These are phyloP conservation scores for Arbutus unedo DNA, from an alignment of 148 eudicot genomes.

Conservation along the genomic window DNA sequence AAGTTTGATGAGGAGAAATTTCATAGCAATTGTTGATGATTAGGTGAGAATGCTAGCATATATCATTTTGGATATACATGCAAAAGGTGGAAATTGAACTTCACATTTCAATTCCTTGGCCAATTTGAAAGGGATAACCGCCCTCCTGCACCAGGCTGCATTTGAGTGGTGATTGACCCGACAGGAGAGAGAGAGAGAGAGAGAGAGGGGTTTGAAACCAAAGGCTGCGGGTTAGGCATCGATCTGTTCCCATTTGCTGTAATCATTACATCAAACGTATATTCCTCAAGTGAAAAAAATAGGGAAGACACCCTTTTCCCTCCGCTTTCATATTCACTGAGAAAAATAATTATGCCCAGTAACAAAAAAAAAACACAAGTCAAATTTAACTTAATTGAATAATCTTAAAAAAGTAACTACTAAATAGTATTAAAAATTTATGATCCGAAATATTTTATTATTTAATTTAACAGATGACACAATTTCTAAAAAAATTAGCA, in stretches of 20 bases:
- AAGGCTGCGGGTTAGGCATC: neutral
- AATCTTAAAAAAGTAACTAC: too few species aligned
- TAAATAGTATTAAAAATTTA: too few species aligned
- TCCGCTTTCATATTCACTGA: too few species aligned
- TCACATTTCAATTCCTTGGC: neutral
- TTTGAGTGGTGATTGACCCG: neutral
- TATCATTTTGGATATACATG: neutral
- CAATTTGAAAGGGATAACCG: neutral
- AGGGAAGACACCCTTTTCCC: too few species aligned
- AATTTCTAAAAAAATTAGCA: too few species aligned
- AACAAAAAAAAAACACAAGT: too few species aligned
- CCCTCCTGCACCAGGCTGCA: neutral
- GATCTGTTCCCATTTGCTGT: neutral
- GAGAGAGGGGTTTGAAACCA: neutral
- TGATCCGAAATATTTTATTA: too few species aligned
- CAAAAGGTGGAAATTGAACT: neutral
- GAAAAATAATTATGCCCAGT: too few species aligned
- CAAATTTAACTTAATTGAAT: too few species aligned
- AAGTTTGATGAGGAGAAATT: neutral
- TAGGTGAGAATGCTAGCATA: neutral
- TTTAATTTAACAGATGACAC: too few species aligned
- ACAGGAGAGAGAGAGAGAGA: slow-evolving; percentile 1
- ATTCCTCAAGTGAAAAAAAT: neutral
- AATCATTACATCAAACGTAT: neutral
- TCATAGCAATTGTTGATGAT: neutral